Percentiles rank a stretch among this genome's conserved stretches.
phyloP scores from a whole-genome alignment of 2,329 filamentous ascomycete genomes.

The Trichoderma gracile region DNA sequence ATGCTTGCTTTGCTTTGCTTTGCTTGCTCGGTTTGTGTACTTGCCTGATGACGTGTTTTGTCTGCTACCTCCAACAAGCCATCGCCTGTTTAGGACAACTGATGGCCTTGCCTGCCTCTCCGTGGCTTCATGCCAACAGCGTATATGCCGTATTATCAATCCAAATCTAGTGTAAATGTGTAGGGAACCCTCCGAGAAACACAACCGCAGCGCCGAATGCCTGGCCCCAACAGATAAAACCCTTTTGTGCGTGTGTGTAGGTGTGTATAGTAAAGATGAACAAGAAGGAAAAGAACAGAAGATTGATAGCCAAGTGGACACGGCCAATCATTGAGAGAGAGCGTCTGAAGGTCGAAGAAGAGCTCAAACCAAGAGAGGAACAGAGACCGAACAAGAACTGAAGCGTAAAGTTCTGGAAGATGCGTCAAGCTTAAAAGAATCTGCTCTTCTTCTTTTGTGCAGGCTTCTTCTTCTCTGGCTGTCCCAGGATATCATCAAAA shows the following conservation, averaged over 20 bases:
- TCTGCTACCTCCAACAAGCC: neutral
- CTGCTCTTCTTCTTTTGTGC: slow-evolving; percentile 44
- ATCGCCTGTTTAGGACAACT: neutral
- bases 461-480: slow-evolving; percentile 38
- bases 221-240: neutral
- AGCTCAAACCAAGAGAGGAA: neutral
- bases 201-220: slow-evolving; percentile 1
- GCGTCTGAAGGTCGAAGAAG: neutral
- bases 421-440: slow-evolving; percentile 39
- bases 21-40: neutral
- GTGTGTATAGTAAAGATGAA: neutral
- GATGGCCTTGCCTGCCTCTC: neutral
- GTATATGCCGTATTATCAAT: slow-evolving; percentile 1
- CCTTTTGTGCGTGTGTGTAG: slow-evolving; percentile 1
- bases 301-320: neutral
- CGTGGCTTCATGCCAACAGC: slow-evolving; percentile 7
- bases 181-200: neutral
- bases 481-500: slow-evolving; percentile 52
- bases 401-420: neutral
- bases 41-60: neutral
- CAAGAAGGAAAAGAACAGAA: neutral
- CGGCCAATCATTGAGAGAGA: neutral
- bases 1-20: slow-evolving; percentile 1
- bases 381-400: neutral
- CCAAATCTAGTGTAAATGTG: slow-evolving; percentile 4